Percentiles rank a stretch among this genome's conserved stretches.
phyloP scores from a whole-genome alignment of 768 basidiomycete species.

The Rhodosporidiobolus sp. region DNA sequence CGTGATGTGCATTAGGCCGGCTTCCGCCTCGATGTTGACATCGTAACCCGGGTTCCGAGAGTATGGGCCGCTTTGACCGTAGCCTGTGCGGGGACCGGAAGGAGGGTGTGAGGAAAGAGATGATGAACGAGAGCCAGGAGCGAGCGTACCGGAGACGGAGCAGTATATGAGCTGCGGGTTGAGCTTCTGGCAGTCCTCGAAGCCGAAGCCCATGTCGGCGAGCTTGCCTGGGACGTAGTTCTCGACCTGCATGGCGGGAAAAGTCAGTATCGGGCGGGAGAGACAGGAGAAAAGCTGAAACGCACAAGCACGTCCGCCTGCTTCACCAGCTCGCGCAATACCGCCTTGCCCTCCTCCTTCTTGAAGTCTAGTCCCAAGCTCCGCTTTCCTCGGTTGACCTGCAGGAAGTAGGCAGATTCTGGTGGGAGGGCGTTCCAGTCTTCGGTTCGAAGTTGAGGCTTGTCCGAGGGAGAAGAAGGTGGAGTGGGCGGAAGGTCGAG shows the following conservation, averaged over 20 bases:
- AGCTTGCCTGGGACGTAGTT: constrained; percentile 61
- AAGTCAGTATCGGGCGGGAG: not conserved
- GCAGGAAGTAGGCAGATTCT: constrained; percentile 89
- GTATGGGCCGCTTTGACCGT: constrained; percentile 87
- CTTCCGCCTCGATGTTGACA: constrained; percentile 64
- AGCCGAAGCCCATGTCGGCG: constrained; percentile 76
- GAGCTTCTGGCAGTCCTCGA: constrained; percentile 70
- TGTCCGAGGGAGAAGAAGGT: constrained; percentile 49
- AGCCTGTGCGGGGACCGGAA: constrained; percentile 54
- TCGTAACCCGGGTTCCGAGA: constrained; percentile 64
- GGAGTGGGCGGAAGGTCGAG: constrained; percentile 39
- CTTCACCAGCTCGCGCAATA: constrained; percentile 67
- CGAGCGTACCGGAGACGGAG: constrained; percentile 86
- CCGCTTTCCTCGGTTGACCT: constrained; percentile 82
- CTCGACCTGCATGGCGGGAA: constrained; percentile 15
- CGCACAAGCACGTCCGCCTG: constrained; percentile 74
- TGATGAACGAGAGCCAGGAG: no score
- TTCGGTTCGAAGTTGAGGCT: constrained; percentile 55
- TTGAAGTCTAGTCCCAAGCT: constrained; percentile 90
- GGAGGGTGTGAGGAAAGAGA: constrained; percentile 6
- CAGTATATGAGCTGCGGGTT: constrained; percentile 82
- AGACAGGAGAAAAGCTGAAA: not conserved
- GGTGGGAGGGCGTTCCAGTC: constrained; percentile 61
- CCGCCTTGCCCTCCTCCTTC: constrained; percentile 66
- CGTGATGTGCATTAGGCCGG: constrained; percentile 65